These are phyloP conservation scores for Nannizzia gypsea DNA, from an alignment of 2,329 filamentous ascomycete species.

Conservation along the genomic window DNA sequence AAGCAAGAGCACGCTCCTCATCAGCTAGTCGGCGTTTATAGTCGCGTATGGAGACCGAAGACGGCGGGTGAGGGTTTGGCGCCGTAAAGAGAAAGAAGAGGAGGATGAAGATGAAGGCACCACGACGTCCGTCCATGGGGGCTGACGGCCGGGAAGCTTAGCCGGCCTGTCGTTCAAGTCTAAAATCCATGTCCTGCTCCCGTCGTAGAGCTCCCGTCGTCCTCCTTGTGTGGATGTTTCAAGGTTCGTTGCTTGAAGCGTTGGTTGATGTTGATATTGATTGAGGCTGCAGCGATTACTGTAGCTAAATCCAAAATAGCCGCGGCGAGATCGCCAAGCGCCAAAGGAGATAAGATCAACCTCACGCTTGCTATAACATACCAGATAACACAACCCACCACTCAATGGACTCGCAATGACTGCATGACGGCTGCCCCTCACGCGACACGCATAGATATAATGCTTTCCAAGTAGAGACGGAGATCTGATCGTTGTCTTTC, in stretches of 20 bases:
- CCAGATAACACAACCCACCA: not conserved
- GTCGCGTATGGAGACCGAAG: constrained; percentile 32
- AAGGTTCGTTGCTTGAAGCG: too few relatives aligned
- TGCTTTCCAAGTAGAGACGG: not conserved
- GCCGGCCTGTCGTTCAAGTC: constrained; percentile 5
- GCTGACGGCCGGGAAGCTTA: constrained; percentile 15
- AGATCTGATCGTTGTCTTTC: not conserved
- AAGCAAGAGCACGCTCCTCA: constrained; percentile 40
- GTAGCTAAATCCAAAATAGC: not conserved
- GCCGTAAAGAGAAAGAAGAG: constrained; percentile 44
- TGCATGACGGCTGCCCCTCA: not conserved
- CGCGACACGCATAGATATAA: not conserved
- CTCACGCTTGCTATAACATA: not conserved
- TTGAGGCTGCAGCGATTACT: not conserved
- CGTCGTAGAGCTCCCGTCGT: constrained; percentile 3
- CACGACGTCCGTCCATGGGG: constrained; percentile 39
- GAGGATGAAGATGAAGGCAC: constrained; percentile 39
- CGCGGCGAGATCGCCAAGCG: not conserved
- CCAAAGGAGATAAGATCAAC: constrained; percentile 3
- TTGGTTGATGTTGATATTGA: not conserved
- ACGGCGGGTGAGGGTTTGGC: constrained; percentile 34
- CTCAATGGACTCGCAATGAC: not conserved
- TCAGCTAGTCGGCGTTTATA: constrained; percentile 38
- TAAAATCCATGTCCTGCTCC: constrained; percentile 11
- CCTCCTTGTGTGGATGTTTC: not conserved